Base-by-base conservation (phyloP, 108 stramenopile genomes). In the Cyclotella baltica region DNA sequence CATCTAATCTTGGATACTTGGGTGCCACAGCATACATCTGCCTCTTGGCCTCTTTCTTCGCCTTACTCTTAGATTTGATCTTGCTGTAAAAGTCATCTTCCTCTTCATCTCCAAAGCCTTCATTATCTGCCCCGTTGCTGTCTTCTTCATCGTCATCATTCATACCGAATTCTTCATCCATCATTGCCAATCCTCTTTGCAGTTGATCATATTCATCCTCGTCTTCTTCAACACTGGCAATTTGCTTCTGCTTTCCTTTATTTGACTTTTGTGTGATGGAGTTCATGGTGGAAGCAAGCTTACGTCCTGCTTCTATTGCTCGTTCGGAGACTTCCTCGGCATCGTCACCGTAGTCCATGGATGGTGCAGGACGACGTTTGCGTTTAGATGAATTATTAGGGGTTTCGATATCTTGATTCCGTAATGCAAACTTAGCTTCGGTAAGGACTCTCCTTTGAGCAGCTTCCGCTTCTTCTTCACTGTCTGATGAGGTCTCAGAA, bases 161-260 rank as follows among this genome's bases (percentile, higher is more conserved):
- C 51, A 77, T 79, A 9, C 87, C 89, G 25, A 95, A 52, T 53
- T 94, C 90, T 20, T 78, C 93, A 58, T 93, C 93, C 92, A 96
- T 96, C 87, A 91, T 89, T 50, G 87, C 81, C 25, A 96, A 50
- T 20, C 90, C 95, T 25, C 85, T 57, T 34, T 78, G 78, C 28
- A 91, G 51, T 35, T 48, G 68, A 11, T 86, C 86, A 33, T 88
- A 85, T 37, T 91, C 88, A 51, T 91, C 92, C 19, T 87, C 74
- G n/a, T 77, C 77, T 4, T 78, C 82, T 52, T 78, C 85, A 36
- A 62, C 80, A 59, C 80, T 63, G 25, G 75, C 65, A 37, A 53
- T 27, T 20, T 58, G 38, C 61, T 83, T 77, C 66, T 81, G 52
- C 73, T 80, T 69, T 27, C 64, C 46, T 53, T 67, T 23, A 59